Conservation (phyloP, 192 early-diverging fungal genomes). For the Umbelopsis sp. region DNA sequence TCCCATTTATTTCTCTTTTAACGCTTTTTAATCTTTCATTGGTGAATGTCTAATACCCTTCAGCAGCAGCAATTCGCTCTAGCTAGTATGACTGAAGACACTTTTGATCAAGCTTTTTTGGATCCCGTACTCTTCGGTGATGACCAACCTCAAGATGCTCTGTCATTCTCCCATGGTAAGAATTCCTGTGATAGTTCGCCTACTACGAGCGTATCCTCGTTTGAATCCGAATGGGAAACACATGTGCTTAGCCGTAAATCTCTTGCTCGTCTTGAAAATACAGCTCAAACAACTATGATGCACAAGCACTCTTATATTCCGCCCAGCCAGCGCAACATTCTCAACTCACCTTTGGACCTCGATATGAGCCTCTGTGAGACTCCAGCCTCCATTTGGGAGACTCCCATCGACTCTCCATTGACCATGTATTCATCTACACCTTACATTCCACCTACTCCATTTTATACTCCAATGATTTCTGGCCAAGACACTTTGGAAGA, state of each 20-base stretch:
- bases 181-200: constrained; percentile 8
- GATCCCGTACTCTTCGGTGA: constrained; percentile 5
- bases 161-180: constrained; percentile 15
- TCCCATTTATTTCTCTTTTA: neutral
- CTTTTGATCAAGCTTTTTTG: constrained; percentile 1
- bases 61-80: neutral
- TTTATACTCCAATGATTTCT: constrained; percentile 3
- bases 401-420: constrained; percentile 8
- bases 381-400: neutral
- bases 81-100: neutral
- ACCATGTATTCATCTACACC: constrained; percentile 4
- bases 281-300: neutral
- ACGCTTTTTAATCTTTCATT: neutral
- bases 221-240: constrained; percentile 17
- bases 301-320: constrained; percentile 7
- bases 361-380: constrained; percentile 10
- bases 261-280: constrained; percentile 19
- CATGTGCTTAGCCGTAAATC: constrained; percentile 15
- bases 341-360: constrained; percentile 11
- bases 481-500: neutral
- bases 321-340: constrained; percentile 14
- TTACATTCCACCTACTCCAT: constrained; percentile 3
- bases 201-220: neutral
- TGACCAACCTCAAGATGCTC: constrained; percentile 3
- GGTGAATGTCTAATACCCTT: constrained; percentile 10